Evolutionary conservation across 148 eudicot species (phyloP), one percentile per base, ranked within the genome.

Genomic region (Camellia japonica): DNA sequence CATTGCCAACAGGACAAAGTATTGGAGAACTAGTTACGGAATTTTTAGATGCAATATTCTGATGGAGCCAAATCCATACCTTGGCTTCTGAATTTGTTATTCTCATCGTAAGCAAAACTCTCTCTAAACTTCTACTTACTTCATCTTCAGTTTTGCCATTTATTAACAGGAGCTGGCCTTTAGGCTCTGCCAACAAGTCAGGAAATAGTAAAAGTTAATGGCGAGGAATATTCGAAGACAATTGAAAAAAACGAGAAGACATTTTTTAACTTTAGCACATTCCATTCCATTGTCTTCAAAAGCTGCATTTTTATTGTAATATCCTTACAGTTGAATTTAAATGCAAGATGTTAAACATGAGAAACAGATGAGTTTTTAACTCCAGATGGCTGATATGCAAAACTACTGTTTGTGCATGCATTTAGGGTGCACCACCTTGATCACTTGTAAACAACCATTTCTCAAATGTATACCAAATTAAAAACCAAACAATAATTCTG

Each of bases 71-170:
- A 65, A 73, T 71, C 62, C 80, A 55, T 85, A 97, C 99, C 99
- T 92, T 97, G 65, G 98, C 94, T 85, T 97, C 98, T 62, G 97
- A 89, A 78, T 87, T 85, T 75, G 98, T 93, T 87, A 83, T 90
- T 87, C 94, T 90, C 97, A 94, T 91, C 20, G 99, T 97, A 78
- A 89, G 97, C 79, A 97, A 82, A 82, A 97, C 98, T 83, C 98
- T 88, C 86, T 94, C 98, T 64, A 97, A 90, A 88, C 89, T 94
- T 89, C 90, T 86, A 70, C 88, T 83, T 61, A 97, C 95, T 83
- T 94, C 99, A 87, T 97, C 99, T 76, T 86, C 89, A 19, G 97
- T 94, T 87, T 90, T 97, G 7, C 99, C 99, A 90, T 92, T 91
- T 80, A 97, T 88, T 82, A 90, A 82, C 71, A 97, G 88, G 68